Evolutionary conservation across 805 yeast species (phyloP).

Genomic region (Lachancea quebecensis): DNA sequence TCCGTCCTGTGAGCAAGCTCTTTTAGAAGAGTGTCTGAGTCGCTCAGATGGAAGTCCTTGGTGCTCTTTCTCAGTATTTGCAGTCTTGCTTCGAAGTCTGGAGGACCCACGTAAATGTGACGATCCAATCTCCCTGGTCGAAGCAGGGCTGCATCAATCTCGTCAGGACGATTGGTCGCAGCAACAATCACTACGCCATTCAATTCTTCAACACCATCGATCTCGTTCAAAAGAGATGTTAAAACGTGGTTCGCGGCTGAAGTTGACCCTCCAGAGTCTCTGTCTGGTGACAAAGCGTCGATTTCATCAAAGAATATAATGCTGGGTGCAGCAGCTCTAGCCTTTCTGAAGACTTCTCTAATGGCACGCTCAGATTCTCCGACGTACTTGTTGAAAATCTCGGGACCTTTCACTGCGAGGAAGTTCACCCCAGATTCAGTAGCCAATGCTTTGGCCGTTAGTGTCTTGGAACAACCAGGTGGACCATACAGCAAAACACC

Average conservation of each 20-base stretch:
- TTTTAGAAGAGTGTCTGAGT: conserved; percentile 41
- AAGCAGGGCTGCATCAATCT: conserved; percentile 84
- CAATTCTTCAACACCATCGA: conserved; percentile 94
- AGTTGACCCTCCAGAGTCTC: conserved; percentile 56
- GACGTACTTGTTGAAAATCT: conserved; percentile 86
- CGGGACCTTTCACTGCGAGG: conserved; percentile 95
- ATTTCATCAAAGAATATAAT: conserved; percentile 94
- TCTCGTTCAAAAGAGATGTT: conserved; percentile 86
- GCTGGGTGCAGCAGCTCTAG: conserved; percentile 91
- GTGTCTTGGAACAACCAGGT: conserved; percentile 94
- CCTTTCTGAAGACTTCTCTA: conserved; percentile 88
- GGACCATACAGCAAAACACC: conserved; percentile 95
- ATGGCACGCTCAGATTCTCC: conserved; percentile 93
- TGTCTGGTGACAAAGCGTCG: conserved; percentile 79
- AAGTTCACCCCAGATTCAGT: conserved; percentile 93
- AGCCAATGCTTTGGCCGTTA: conserved; percentile 92
- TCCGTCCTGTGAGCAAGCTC: conserved; percentile 59
- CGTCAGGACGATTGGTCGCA: conserved; percentile 93
- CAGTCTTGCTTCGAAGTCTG: conserved; percentile 71
- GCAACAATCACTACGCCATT: conserved; percentile 92
- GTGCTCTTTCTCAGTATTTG: conserved; percentile 73
- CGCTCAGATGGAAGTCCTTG: conserved; percentile 49
- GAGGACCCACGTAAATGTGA: conserved; percentile 88
- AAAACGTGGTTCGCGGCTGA: conserved; percentile 77
- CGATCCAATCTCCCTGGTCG: conserved; percentile 96